Evolutionary conservation across 306 rosid genomes (phyloP).

Genomic region (Trifolium fragiferum): DNA sequence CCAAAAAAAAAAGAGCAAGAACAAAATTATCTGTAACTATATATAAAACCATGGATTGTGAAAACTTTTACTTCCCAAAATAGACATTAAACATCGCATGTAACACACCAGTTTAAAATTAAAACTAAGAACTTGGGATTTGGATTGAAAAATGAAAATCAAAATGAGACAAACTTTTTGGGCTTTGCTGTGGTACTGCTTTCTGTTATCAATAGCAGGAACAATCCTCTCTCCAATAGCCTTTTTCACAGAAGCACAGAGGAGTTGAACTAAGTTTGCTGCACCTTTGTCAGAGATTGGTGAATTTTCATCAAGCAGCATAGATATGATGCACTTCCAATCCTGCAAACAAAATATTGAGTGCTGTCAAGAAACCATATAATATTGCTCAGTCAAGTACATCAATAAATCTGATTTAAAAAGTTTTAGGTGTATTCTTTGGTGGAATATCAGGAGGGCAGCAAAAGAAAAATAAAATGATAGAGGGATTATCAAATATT

Average conservation of each 20-base stretch:
- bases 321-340: slow-evolving; percentile 90
- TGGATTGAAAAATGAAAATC: slow-evolving; percentile 21
- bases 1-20: no score
- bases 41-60: slow-evolving; percentile 6
- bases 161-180: slow-evolving; percentile 70
- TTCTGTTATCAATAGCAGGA: slow-evolving; percentile 82
- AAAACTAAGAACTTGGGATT: slow-evolving; percentile 11
- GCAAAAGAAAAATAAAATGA: no score
- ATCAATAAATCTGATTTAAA: slow-evolving; percentile 8
- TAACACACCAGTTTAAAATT: not conserved
- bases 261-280: slow-evolving; percentile 92
- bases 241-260: slow-evolving; percentile 88
- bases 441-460: slow-evolving; percentile 24
- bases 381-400: slow-evolving; percentile 31
- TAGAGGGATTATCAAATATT: no score
- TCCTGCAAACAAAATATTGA: slow-evolving; percentile 68
- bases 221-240: slow-evolving; percentile 98
- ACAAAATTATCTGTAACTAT: not conserved
- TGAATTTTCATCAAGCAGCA: slow-evolving; percentile 87
- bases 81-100: slow-evolving; percentile 15
- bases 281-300: slow-evolving; percentile 78
- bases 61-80: slow-evolving; percentile 24
- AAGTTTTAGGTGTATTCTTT: slow-evolving; percentile 22
- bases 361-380: slow-evolving; percentile 38
- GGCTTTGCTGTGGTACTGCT: slow-evolving; percentile 83